Percentiles rank a stretch among this genome's conserved stretches.
phyloP scores from a whole-genome alignment of 108 stramenopile species.

The Pseudonitzschia multistriata region DNA sequence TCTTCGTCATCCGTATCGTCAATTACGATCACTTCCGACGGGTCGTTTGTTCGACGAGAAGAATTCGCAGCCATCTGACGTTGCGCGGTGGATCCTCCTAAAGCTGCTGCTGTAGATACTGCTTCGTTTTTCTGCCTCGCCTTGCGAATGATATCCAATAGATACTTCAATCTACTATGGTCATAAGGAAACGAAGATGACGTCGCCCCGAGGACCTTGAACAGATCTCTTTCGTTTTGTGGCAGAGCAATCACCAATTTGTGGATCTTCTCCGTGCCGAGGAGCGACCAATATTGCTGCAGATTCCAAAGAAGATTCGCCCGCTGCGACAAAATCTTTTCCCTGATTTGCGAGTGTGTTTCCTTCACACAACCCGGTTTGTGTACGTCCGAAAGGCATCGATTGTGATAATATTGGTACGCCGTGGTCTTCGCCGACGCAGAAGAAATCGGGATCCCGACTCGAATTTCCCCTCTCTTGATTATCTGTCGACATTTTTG shows the following conservation, averaged over 20 bases:
- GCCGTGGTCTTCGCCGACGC: neutral
- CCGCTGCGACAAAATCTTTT: neutral
- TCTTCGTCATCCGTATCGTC: conserved; percentile 16
- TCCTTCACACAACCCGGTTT: too few relatives aligned
- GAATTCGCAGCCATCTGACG: neutral
- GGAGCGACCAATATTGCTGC: neutral
- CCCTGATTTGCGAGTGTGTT: neutral
- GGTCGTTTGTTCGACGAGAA: neutral
- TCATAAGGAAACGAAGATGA: neutral
- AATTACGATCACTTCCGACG: neutral
- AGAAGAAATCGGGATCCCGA: neutral
- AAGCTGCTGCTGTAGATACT: neutral
- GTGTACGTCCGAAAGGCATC: neutral
- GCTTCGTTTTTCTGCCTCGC: neutral
- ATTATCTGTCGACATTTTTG: neutral
- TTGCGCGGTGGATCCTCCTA: neutral
- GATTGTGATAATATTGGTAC: neutral
- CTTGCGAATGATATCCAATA: neutral
- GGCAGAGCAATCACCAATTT: neutral
- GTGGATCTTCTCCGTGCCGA: neutral
- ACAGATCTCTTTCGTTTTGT: neutral
- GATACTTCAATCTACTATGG: neutral
- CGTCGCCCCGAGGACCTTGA: neutral
- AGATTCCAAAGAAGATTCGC: neutral
- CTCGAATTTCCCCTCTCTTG: neutral